Evolutionary conservation across 768 basidiomycete species (phyloP), one percentile per base, ranked within the genome.

Genomic region (Tricholoma terreum): DNA sequence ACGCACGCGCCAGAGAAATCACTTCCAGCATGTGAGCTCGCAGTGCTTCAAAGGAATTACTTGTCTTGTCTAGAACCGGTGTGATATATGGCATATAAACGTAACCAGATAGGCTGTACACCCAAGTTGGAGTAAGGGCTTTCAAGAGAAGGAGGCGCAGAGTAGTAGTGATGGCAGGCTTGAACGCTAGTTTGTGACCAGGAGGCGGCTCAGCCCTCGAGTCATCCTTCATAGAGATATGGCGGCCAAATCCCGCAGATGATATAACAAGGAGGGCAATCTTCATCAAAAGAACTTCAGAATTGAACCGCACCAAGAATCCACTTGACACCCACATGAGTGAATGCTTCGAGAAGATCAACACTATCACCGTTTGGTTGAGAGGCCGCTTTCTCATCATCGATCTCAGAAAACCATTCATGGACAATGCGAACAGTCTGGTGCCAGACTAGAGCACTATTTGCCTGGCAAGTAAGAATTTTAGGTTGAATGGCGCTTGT

Each of bases 381-480:
- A 14, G 55, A 17, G 6, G 6, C 2, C 24, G 3, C 6, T 27
- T 27, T 27, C 43, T 33, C 19, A 1, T 36, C 43, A 14, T 77
- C 75, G 6, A 81, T 62, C 17, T 74, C 64, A 12, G 67, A 62
- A 46, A 79, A 75, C 79, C 78, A 80, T 58, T 80, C 75, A 22
- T 74, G 61, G 6, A 73, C 57, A 1, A 78, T 65, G 31, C 71
- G 72, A 8, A 73, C 68, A 0, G 76, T 71, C 60, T 82, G 79
- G 14, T 66, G 62, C 81, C 81, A 82, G 4, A 79, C 79, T n/a
- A 81, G 67, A 7, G 77, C 73, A 54, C 76, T 71, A 34, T 81
- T 79, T 11, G 74, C 71, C 80, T 81, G 54, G 51, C n/a, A 12
- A 40, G 51, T 31, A 19, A 54, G n/a, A n/a, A n/a, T n/a, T n/a